Conservation (phyloP, 2,329 filamentous ascomycete species). For the Phialophora verrucosa region DNA sequence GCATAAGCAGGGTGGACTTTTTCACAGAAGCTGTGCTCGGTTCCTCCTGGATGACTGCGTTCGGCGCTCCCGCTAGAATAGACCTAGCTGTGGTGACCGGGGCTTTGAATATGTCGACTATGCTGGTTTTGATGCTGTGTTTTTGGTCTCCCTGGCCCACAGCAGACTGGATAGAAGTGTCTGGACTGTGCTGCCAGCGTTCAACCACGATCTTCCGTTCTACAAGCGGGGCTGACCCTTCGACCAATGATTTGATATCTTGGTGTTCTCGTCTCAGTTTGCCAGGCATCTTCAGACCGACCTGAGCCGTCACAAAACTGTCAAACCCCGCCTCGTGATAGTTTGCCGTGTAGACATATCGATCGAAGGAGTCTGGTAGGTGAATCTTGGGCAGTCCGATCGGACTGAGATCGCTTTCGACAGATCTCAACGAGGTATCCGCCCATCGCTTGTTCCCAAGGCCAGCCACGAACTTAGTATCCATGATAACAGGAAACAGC, state of each 20-base stretch:
- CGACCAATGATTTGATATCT: conserved; percentile 33
- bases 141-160: conserved; percentile 11
- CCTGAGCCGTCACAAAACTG: conserved; percentile 64
- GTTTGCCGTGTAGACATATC: conserved; percentile 44
- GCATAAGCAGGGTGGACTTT: conserved; percentile 1
- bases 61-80: conserved; percentile 19
- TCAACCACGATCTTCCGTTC: neutral
- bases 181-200: neutral
- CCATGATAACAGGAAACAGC: conserved; percentile 63
- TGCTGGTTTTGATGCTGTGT: conserved; percentile 9
- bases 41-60: conserved; percentile 1
- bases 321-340: conserved; percentile 69
- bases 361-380: conserved; percentile 44
- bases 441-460: conserved; percentile 38
- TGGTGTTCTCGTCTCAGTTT: conserved; percentile 41
- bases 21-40: conserved; percentile 5
- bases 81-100: conserved; percentile 22
- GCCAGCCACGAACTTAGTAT: conserved; percentile 69
- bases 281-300: conserved; percentile 62
- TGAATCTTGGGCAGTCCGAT: conserved; percentile 47
- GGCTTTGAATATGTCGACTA: conserved; percentile 27
- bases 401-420: conserved; percentile 51
- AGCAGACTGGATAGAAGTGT: neutral
- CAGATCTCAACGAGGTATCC: conserved; percentile 55
- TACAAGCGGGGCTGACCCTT: conserved; percentile 2